Conservation (phyloP, 164 flowering plant genomes). For the Kingdonia uniflora region DNA sequence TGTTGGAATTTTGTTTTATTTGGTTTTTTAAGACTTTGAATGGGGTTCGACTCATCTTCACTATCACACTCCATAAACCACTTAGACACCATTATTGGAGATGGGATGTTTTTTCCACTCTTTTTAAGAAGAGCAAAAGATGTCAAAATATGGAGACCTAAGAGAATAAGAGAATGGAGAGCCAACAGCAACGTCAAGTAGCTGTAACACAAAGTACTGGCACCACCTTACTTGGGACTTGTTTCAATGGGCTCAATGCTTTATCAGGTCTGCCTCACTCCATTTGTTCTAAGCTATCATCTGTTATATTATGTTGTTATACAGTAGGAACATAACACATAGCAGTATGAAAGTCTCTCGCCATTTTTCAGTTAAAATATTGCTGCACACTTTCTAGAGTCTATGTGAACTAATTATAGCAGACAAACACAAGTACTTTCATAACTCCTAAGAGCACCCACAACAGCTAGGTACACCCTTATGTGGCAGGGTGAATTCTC, state of each 20-base stretch:
- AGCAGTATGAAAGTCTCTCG: not conserved
- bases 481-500: too few relatives aligned
- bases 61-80: not conserved
- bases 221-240: constrained; percentile 28
- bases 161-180: not conserved
- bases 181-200: not conserved
- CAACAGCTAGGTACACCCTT: too few relatives aligned
- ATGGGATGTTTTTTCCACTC: not conserved
- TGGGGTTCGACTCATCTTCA: constrained; percentile 6
- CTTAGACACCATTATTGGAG: not conserved
- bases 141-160: not conserved
- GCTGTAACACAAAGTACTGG: constrained; percentile 1
- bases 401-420: too few relatives aligned
- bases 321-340: not conserved
- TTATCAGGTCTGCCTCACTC: constrained; percentile 25
- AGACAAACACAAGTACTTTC: too few relatives aligned
- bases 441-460: too few relatives aligned
- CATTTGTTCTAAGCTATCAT: not conserved
- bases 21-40: not conserved
- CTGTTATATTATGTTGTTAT: not conserved
- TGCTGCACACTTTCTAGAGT: too few relatives aligned
- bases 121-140: not conserved
- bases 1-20: not conserved
- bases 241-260: constrained; percentile 44
- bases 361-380: too few relatives aligned